Conservation (phyloP, 1,139 yeast species). For the Cylindricascospora bacillispora region DNA sequence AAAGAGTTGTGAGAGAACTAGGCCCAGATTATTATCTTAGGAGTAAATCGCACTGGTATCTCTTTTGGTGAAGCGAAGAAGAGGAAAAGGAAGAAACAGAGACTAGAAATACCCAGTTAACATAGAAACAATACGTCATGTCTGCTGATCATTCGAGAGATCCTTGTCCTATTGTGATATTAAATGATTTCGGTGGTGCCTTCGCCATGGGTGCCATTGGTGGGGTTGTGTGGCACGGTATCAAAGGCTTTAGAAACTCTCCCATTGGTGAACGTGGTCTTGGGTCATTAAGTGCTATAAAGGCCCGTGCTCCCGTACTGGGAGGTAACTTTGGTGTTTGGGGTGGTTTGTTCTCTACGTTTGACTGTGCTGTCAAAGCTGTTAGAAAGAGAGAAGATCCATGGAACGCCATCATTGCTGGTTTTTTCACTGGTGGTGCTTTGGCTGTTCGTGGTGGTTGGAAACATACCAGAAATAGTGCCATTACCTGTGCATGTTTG, state of each 20-base stretch:
- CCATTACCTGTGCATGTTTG: slow-evolving; percentile 94
- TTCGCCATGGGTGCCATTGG: slow-evolving; percentile 98
- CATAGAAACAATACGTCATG: slow-evolving; percentile 28
- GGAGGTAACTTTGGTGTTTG: slow-evolving; percentile 99
- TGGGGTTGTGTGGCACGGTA: slow-evolving; percentile 98
- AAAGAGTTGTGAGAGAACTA: too few species aligned
- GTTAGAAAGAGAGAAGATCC: slow-evolving; percentile 97
- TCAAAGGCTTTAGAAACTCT: slow-evolving; percentile 95
- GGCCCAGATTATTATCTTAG: too few species aligned
- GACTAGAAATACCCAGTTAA: too few species aligned
- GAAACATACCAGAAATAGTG: slow-evolving; percentile 92
- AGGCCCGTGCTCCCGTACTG: slow-evolving; percentile 94
- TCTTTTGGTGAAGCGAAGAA: too few species aligned
- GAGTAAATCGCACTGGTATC: too few species aligned
- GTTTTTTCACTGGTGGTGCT: slow-evolving; percentile 97
- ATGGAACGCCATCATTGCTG: slow-evolving; percentile 96
- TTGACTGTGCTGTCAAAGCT: slow-evolving; percentile 91
- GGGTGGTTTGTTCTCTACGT: slow-evolving; percentile 97
- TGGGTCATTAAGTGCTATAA: slow-evolving; percentile 83
- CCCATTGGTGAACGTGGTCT: slow-evolving; percentile 90
- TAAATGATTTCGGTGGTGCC: slow-evolving; percentile 97
- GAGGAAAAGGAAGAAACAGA: too few species aligned
- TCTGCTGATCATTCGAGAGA: slow-evolving; percentile 98
- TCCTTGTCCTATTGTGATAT: slow-evolving; percentile 94
- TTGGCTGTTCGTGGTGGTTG: slow-evolving; percentile 98